Evolutionary conservation across 495 filamentous ascomycete genomes (phyloP).

Genomic region (Hypoxylon crocopeplum): DNA sequence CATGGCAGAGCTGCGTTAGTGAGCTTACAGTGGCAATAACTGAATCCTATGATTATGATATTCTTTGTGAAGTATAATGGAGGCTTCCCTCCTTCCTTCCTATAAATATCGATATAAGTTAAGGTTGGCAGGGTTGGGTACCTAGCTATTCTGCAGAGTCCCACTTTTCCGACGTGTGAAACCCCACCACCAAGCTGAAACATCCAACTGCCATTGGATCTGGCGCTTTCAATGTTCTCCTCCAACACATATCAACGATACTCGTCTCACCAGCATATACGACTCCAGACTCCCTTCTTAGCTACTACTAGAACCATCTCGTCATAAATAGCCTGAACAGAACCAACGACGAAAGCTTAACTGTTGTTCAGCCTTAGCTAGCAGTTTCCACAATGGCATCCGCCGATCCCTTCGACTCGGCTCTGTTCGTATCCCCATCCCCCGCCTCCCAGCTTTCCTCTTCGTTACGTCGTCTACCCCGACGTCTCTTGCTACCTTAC

Average conservation of each 20-base stretch:
- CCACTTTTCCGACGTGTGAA: background rate
- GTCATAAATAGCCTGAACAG: too few relatives aligned
- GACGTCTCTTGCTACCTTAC: too few relatives aligned
- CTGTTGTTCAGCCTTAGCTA: background rate
- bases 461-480: conserved; percentile 6
- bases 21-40: too few relatives aligned
- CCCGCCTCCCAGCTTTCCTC: conserved; percentile 12
- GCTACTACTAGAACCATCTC: conserved; percentile 11
- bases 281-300: conserved; percentile 7
- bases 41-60: too few relatives aligned
- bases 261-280: conserved; percentile 6
- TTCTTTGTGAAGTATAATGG: too few relatives aligned
- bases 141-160: background rate
- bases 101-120: too few relatives aligned
- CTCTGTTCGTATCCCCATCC: conserved; percentile 67
- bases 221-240: conserved; percentile 25
- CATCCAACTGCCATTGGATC: background rate
- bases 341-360: background rate
- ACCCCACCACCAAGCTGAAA: background rate
- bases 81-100: too few relatives aligned
- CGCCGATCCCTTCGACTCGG: conserved; percentile 75
- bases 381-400: conserved; percentile 54
- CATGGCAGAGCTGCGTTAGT: too few relatives aligned
- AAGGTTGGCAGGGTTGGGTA: too few relatives aligned
- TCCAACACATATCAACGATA: conserved; percentile 27